These are phyloP conservation scores for Aspergillus proliferans DNA, from an alignment of 2,329 filamentous ascomycete genomes.

Conservation along the genomic window DNA sequence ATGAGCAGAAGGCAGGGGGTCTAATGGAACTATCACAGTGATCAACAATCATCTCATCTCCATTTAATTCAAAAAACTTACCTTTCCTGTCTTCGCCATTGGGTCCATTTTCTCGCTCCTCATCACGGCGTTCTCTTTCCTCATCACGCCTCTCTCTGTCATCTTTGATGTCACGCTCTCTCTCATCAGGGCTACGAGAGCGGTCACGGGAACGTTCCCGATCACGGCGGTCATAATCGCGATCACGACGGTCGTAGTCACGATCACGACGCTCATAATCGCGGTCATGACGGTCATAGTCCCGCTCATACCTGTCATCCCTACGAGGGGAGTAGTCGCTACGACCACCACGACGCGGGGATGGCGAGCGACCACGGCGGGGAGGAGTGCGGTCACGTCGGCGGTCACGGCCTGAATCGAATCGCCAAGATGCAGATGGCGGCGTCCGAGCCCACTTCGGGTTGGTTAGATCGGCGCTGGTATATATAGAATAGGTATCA, in stretches of 20 bases:
- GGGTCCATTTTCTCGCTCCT: constrained; percentile 67
- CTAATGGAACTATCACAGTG: constrained; percentile 47
- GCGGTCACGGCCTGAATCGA: constrained; percentile 80
- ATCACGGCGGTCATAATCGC: constrained; percentile 45
- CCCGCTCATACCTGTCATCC: constrained; percentile 76
- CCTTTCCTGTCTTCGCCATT: constrained; percentile 91
- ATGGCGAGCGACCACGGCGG: constrained; percentile 60
- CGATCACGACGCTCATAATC: constrained; percentile 66
- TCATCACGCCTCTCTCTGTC: constrained; percentile 46
- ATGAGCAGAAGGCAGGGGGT: constrained; percentile 75
- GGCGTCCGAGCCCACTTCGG: constrained; percentile 95
- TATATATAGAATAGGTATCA: constrained; percentile 1
- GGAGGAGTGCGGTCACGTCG: constrained; percentile 66
- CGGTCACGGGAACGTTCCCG: constrained; percentile 65
- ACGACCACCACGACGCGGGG: constrained; percentile 51
- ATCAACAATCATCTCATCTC: constrained; percentile 2
- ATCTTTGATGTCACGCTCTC: constrained; percentile 46
- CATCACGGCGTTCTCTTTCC: constrained; percentile 62
- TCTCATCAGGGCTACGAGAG: constrained; percentile 63
- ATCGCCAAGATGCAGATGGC: constrained; percentile 96
- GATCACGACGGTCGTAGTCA: constrained; percentile 59
- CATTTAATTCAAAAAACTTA: constrained; percentile 34
- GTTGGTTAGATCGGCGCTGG: constrained; percentile 12
- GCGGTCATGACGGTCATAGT: constrained; percentile 63
- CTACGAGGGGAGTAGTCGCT: constrained; percentile 79